Evolutionary conservation across 352 stramenopile species (phyloP).

Genomic region (Blastocystis hominis): DNA sequence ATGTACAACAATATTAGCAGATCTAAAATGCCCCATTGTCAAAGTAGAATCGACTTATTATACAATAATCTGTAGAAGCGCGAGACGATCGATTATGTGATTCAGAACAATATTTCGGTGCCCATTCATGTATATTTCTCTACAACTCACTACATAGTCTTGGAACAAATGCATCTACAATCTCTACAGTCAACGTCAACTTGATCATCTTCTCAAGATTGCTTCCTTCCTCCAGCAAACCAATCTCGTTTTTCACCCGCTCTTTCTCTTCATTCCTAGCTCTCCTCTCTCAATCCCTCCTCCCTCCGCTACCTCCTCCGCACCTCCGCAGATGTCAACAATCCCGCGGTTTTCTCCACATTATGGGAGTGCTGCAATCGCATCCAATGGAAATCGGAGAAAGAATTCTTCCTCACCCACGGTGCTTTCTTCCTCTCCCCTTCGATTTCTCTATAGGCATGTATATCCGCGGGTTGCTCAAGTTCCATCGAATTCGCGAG

Average conservation of each 20-base stretch:
- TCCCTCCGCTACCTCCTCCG: slow-evolving; percentile 23
- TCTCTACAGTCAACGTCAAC: not conserved
- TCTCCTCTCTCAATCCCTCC: not conserved
- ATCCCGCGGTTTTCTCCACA: not conserved
- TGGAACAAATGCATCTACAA: slow-evolving; percentile 19
- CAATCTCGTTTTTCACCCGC: not conserved
- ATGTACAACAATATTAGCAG: too few species aligned
- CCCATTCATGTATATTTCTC: too few species aligned
- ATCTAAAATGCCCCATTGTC: too few species aligned
- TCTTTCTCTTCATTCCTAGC: not conserved
- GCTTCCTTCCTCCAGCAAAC: not conserved
- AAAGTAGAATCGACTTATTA: too few species aligned
- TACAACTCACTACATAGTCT: too few species aligned
- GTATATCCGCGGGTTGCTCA: slow-evolving; percentile 21
- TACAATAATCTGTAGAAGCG: too few species aligned
- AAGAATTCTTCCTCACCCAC: slow-evolving; percentile 34
- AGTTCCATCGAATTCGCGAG: not conserved
- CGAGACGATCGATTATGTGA: too few species aligned
- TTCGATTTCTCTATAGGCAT: not conserved
- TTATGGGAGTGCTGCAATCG: slow-evolving; percentile 17
- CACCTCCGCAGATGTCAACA: not conserved
- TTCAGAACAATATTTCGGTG: too few species aligned
- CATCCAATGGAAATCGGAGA: not conserved
- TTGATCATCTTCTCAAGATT: slow-evolving; percentile 16
- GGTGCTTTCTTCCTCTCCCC: not conserved